A percentile compares a stretch with the other conserved stretches of the same genome.
Conservation (phyloP, 805 yeast genomes). For the Komagataella ulmi region DNA sequence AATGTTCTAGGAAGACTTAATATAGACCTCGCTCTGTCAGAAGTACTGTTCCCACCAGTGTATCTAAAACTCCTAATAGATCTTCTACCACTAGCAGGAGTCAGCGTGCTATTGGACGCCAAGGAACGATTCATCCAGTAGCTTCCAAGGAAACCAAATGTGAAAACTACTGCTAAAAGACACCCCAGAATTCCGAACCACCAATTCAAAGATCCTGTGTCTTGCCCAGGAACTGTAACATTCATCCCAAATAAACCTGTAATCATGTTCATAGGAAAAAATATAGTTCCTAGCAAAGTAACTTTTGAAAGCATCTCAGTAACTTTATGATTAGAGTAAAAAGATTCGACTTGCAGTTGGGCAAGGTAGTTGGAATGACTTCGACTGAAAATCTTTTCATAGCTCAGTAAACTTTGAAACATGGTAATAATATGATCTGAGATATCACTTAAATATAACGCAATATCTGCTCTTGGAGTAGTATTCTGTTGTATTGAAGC, state of each 20-base stretch:
- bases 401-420: conserved; percentile 81
- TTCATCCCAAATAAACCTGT: conserved; percentile 97
- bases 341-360: conserved; percentile 86
- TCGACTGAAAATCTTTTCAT: conserved; percentile 86
- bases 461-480: conserved; percentile 83
- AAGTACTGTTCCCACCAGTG: conserved; percentile 10
- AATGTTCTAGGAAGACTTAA: conserved; percentile 15
- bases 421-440: conserved; percentile 95
- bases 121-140: conserved; percentile 11
- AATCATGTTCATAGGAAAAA: conserved; percentile 80
- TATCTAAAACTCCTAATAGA: conserved; percentile 16
- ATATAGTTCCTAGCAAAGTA: conserved; percentile 78
- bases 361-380: conserved; percentile 90
- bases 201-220: conserved; percentile 35
- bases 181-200: conserved; percentile 24
- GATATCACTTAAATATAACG: conserved; percentile 85
- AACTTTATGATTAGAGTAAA: conserved; percentile 71
- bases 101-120: conserved; percentile 5
- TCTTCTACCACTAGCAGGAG: conserved; percentile 5
- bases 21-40: conserved; percentile 11
- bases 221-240: conserved; percentile 71
- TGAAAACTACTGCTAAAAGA: conserved; percentile 12
- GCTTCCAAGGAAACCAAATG: conserved; percentile 11
- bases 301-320: conserved; percentile 84
- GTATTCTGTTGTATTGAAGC: conserved; percentile 10